phyloP scores from a whole-genome alignment of 2,329 filamentous ascomycete species.

The Fusarium sp. region DNA sequence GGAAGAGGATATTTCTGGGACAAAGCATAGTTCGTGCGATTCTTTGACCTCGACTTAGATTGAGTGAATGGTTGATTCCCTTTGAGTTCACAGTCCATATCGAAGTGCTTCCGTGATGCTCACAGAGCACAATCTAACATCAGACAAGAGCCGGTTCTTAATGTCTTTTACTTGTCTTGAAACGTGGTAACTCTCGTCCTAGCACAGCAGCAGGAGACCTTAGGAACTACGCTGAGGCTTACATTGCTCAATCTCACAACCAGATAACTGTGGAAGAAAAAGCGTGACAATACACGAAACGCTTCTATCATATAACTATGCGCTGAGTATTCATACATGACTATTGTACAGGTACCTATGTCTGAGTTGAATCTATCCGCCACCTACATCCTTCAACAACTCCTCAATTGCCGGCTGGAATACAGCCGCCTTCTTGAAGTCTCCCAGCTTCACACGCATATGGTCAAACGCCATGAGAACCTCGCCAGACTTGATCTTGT shows the following conservation, averaged over 20 bases:
- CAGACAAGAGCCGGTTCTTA: too few relatives aligned
- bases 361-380: conserved; percentile 20
- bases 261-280: neutral
- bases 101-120: too few relatives aligned
- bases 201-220: too few relatives aligned
- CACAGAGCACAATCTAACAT: too few relatives aligned
- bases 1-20: too few relatives aligned
- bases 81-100: too few relatives aligned
- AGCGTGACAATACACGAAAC: neutral
- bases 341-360: conserved; percentile 6
- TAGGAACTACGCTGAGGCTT: too few relatives aligned
- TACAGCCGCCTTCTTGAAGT: conserved; percentile 75
- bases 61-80: too few relatives aligned
- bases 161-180: too few relatives aligned
- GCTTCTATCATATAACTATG: neutral
- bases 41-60: too few relatives aligned
- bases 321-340: neutral
- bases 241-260: neutral
- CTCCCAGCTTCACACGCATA: conserved; percentile 80
- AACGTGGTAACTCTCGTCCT: too few relatives aligned
- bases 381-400: conserved; percentile 35
- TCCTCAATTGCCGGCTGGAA: conserved; percentile 46
- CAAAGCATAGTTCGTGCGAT: too few relatives aligned
- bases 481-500: conserved; percentile 56
- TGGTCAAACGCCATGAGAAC: conserved; percentile 85